These are phyloP conservation scores for Xanthoconium stramineum DNA, from an alignment of 768 basidiomycete species.

Conservation along the genomic window DNA sequence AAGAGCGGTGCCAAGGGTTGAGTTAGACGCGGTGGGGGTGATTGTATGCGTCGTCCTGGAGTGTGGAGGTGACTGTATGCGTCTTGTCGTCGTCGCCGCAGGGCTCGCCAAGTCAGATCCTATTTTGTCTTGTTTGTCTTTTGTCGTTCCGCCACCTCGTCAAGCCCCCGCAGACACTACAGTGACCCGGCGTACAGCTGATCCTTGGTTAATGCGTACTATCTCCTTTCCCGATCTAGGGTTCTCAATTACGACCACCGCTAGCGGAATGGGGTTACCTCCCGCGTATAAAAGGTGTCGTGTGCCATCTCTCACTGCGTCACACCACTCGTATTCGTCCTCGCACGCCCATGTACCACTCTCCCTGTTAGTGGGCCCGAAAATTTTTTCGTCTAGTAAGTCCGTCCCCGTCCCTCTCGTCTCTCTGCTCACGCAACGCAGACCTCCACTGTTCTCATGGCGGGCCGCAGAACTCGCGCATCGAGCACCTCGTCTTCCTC, in stretches of 20 bases:
- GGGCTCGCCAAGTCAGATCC: constrained; percentile 5
- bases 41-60: constrained; percentile 10
- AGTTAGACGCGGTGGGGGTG: constrained; percentile 5
- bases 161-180: too few species aligned
- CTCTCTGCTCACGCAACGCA: background rate
- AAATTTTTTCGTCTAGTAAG: background rate
- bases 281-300: constrained; percentile 25
- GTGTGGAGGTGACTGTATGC: constrained; percentile 7
- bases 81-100: constrained; percentile 8
- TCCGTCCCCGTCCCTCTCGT: background rate
- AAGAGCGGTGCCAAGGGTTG: constrained; percentile 9
- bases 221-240: constrained; percentile 9
- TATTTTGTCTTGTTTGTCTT: constrained; percentile 36
- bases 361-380: background rate
- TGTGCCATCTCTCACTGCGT: constrained; percentile 12
- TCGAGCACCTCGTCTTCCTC: constrained; percentile 25
- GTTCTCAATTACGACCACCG: constrained; percentile 15
- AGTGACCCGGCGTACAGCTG: background rate
- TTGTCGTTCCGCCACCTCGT: constrained; percentile 5
- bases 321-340: background rate
- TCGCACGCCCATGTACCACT: background rate
- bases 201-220: constrained; percentile 6
- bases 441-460: background rate
- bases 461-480: constrained; percentile 6
- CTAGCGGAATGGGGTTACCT: constrained; percentile 2